phyloP scores from a whole-genome alignment of 371 early-diverging fungal species.

The Lichtheimia hyalospora region DNA sequence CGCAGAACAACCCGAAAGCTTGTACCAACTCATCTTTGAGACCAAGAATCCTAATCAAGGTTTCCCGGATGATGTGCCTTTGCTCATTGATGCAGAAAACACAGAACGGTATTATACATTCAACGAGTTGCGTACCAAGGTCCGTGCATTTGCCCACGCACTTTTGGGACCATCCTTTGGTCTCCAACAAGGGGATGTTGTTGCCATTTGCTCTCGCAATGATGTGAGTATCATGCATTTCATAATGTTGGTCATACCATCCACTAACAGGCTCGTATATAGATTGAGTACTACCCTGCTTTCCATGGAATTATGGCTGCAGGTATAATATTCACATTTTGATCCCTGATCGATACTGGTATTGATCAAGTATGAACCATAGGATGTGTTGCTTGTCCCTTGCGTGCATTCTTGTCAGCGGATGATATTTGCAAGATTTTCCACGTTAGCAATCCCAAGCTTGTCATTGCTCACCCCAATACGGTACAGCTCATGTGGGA shows the following conservation, averaged over 20 bases:
- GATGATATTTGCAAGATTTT: not conserved
- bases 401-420: not conserved
- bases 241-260: too few relatives aligned
- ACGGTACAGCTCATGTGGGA: not conserved
- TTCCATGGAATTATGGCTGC: not conserved
- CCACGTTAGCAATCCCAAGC: not conserved
- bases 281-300: not conserved
- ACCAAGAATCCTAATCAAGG: not conserved
- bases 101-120: not conserved
- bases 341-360: not conserved
- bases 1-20: not conserved
- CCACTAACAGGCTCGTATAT: not conserved
- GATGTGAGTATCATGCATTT: not conserved
- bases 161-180: not conserved
- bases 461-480: not conserved
- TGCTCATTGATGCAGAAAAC: not conserved
- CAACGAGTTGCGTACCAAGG: not conserved
- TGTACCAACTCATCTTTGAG: not conserved
- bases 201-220: not conserved
- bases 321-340: not conserved
- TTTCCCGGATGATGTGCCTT: not conserved
- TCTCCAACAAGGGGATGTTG: not conserved
- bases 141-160: not conserved
- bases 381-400: not conserved
- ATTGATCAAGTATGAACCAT: not conserved